Evolutionary conservation across 805 yeast genomes (phyloP).

Genomic region (Cephaloascus fragrans): DNA sequence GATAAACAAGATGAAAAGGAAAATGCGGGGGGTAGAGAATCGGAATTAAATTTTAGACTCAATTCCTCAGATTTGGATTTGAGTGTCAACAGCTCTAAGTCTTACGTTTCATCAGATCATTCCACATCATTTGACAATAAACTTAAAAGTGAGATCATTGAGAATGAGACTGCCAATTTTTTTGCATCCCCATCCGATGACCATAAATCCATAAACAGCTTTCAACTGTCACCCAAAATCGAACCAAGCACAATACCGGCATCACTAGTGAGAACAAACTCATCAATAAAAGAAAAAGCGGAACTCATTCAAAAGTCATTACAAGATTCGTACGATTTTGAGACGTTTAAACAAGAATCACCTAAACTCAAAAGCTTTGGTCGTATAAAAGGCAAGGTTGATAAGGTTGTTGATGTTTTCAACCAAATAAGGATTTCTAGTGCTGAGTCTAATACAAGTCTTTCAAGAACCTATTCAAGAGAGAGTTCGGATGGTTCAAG

Average conservation of each 20-base stretch:
- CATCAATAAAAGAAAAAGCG: neutral
- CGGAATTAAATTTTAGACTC: neutral
- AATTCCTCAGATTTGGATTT: neutral
- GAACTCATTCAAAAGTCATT: neutral
- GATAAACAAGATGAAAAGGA: neutral
- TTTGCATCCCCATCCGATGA: too few relatives aligned
- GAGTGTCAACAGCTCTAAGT: neutral
- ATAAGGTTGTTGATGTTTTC: neutral
- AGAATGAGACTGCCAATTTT: too few relatives aligned
- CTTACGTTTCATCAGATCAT: neutral
- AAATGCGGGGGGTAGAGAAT: neutral
- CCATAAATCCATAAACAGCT: neutral
- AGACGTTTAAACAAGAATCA: neutral
- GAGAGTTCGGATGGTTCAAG: too few relatives aligned
- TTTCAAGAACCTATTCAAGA: too few relatives aligned
- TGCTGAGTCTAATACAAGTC: neutral
- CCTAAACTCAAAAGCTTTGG: neutral
- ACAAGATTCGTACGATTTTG: neutral
- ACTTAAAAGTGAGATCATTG: too few relatives aligned
- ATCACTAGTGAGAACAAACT: neutral
- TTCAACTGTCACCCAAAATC: neutral
- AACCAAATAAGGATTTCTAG: neutral
- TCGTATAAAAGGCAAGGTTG: neutral
- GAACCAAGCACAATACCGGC: neutral
- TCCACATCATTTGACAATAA: too few relatives aligned